These are phyloP conservation scores for Gnaphalium uliginosum DNA, from an alignment of 129 eudicot species.

Conservation along the genomic window DNA sequence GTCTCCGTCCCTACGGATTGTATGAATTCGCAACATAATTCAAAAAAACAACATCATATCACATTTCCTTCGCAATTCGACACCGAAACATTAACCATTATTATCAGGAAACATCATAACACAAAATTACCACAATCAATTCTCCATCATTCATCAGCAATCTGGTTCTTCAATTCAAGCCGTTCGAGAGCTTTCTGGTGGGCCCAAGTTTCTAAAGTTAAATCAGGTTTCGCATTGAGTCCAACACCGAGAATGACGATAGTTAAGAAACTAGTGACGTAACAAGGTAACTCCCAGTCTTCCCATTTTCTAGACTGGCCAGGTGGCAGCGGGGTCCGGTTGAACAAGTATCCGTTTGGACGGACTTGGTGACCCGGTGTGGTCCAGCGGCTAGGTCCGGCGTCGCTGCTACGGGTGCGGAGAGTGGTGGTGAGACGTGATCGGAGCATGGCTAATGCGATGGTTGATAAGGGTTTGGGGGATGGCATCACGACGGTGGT, in stretches of 20 bases:
- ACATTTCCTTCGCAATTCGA: background rate
- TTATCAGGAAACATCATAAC: background rate
- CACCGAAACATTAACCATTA: background rate
- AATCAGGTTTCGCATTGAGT: constrained; percentile 12
- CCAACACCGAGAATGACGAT: constrained; percentile 13
- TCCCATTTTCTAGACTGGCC: constrained; percentile 9
- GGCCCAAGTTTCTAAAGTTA: constrained; percentile 18
- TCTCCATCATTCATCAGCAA: background rate
- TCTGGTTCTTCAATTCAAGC: background rate
- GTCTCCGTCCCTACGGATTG: constrained; percentile 2
- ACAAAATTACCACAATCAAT: background rate
- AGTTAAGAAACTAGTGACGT: constrained; percentile 7
- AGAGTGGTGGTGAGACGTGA: background rate
- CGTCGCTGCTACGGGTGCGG: background rate
- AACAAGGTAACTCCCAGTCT: constrained; percentile 16
- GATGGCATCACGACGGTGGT: background rate
- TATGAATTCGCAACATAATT: background rate
- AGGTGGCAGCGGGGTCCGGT: constrained; percentile 13
- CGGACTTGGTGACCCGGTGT: constrained; percentile 12
- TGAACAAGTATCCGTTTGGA: constrained; percentile 16
- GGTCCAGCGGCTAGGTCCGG: background rate
- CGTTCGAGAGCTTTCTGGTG: constrained; percentile 8
- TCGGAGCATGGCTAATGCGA: background rate
- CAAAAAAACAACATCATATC: background rate
- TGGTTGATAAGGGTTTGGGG: background rate